Conservation (phyloP, 2,329 filamentous ascomycete genomes). For the Emmonsiellopsis sp. region DNA sequence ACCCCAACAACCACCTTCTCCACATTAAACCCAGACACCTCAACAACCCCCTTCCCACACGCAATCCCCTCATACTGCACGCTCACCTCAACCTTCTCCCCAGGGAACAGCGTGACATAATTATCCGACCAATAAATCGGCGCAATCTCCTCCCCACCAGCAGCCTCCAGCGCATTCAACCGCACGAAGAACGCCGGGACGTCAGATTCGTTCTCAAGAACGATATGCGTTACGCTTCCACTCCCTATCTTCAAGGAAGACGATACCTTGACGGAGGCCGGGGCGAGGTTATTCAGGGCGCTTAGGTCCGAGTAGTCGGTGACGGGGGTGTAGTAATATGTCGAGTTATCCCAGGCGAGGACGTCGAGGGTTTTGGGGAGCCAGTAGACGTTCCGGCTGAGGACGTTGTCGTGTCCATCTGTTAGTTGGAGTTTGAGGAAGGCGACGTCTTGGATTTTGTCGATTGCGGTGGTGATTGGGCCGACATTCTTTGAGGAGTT, state of each 20-base stretch:
- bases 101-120: conserved; percentile 52
- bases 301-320: conserved; percentile 41
- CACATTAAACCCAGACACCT: conserved; percentile 6
- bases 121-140: conserved; percentile 54
- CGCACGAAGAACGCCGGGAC: conserved; percentile 51
- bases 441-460: conserved; percentile 32
- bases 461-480: conserved; percentile 20
- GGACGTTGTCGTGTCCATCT: conserved; percentile 18
- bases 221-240: conserved; percentile 21
- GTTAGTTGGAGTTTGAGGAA: conserved; percentile 44
- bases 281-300: conserved; percentile 31
- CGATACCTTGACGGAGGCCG: conserved; percentile 29
- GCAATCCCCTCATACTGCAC: conserved; percentile 17
- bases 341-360: conserved; percentile 47
- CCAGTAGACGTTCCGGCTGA: conserved; percentile 56
- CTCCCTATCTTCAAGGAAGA: background rate
- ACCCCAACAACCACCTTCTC: background rate
- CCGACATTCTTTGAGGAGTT: conserved; percentile 38
- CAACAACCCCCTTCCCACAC: background rate
- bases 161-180: conserved; percentile 39
- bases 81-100: conserved; percentile 39
- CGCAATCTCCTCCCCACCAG: conserved; percentile 34
- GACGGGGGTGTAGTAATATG: conserved; percentile 52
- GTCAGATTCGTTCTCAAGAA: conserved; percentile 42
- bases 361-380: conserved; percentile 38